Conservation (phyloP, 2,329 filamentous ascomycete species). For the Phoma sp. region DNA sequence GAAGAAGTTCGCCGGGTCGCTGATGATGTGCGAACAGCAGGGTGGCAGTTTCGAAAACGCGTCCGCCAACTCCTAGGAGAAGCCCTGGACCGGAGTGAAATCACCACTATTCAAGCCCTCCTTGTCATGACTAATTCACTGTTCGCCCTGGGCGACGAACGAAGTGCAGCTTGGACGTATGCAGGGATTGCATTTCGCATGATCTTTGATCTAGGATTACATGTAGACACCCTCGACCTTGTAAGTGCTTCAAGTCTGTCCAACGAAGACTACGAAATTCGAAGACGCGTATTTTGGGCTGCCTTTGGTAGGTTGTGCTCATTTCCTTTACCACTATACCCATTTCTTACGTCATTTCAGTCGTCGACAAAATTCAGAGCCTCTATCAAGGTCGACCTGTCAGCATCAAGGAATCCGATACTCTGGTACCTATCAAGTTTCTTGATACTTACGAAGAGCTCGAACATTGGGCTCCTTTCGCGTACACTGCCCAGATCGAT, state of each 20-base stretch:
- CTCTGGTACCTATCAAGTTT: slow-evolving; percentile 56
- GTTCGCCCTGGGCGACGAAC: slow-evolving; percentile 59
- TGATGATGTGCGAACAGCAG: slow-evolving; percentile 56
- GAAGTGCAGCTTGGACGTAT: slow-evolving; percentile 64
- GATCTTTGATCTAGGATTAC: slow-evolving; percentile 62
- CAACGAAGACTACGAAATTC: slow-evolving; percentile 56
- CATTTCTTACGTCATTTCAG: slow-evolving; percentile 2
- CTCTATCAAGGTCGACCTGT: slow-evolving; percentile 62
- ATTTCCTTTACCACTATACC: no score
- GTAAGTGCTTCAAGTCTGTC: slow-evolving; percentile 38
- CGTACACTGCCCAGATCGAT: slow-evolving; percentile 33
- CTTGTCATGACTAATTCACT: slow-evolving; percentile 60
- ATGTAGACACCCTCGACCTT: slow-evolving; percentile 51
- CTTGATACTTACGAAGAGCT: slow-evolving; percentile 61
- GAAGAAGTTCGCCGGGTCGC: slow-evolving; percentile 54
- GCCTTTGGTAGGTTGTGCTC: slow-evolving; percentile 43
- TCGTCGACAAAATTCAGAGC: slow-evolving; percentile 60
- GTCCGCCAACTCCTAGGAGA: slow-evolving; percentile 56
- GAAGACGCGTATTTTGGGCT: slow-evolving; percentile 56
- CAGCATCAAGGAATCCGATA: slow-evolving; percentile 55
- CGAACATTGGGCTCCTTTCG: slow-evolving; percentile 58
- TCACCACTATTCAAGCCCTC: slow-evolving; percentile 62
- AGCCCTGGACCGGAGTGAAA: slow-evolving; percentile 56
- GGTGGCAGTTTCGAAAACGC: slow-evolving; percentile 56
- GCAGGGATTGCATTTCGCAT: slow-evolving; percentile 64